Conservation (phyloP, 345 rosid genomes). For the Ceriops zippeliana region DNA sequence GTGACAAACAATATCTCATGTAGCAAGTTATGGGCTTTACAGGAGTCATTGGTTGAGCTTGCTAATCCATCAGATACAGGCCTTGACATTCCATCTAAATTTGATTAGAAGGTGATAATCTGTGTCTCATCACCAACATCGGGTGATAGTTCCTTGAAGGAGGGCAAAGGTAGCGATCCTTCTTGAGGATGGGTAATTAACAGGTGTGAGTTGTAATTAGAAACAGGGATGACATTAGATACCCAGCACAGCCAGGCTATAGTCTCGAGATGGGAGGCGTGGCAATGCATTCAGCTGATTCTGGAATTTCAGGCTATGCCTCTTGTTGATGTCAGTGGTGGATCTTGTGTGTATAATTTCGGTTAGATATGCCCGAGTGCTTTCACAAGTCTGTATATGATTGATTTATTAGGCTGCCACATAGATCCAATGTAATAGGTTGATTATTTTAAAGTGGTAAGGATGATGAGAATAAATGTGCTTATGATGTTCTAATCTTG, state of each 20-base stretch:
- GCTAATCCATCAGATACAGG: slow-evolving; percentile 63
- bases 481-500: background rate
- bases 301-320: slow-evolving; percentile 20
- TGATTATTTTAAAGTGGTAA: background rate
- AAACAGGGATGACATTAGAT: slow-evolving; percentile 21
- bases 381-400: slow-evolving; percentile 10
- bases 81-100: slow-evolving; percentile 47
- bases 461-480: background rate
- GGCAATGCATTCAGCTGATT: slow-evolving; percentile 25
- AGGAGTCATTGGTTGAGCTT: slow-evolving; percentile 61
- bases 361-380: slow-evolving; percentile 17
- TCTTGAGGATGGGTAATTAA: slow-evolving; percentile 14
- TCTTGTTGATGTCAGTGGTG: slow-evolving; percentile 19
- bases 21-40: slow-evolving; percentile 25
- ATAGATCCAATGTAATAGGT: background rate
- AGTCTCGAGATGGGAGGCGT: slow-evolving; percentile 14
- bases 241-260: slow-evolving; percentile 4
- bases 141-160: slow-evolving; percentile 1
- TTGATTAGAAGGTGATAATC: slow-evolving; percentile 40
- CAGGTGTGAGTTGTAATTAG: slow-evolving; percentile 23
- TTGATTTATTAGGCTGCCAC: background rate
- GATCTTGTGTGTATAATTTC: slow-evolving; percentile 23
- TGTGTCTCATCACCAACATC: slow-evolving; percentile 8
- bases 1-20: slow-evolving; percentile 21
- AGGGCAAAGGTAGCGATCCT: slow-evolving; percentile 12